Percentiles rank a stretch among this genome's conserved stretches.
These are phyloP conservation scores for Pseudogymnoascus sp. DNA, from an alignment of 2,329 filamentous ascomycete genomes.

Conservation along the genomic window DNA sequence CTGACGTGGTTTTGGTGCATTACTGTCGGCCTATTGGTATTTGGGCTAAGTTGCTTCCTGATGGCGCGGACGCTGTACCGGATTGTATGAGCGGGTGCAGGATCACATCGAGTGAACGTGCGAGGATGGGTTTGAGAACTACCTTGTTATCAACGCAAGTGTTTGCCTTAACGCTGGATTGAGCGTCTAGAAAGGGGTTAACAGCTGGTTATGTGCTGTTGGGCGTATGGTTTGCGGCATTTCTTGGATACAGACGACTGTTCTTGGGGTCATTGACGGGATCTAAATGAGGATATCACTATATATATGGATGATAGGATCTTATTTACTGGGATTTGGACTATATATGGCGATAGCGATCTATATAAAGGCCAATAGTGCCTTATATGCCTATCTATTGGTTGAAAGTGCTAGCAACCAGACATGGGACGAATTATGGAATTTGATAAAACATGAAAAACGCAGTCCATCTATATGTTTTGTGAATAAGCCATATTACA, in stretches of 20 bases:
- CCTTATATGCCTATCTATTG: neutral
- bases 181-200: neutral
- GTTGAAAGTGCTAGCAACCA: neutral
- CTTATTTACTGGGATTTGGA: neutral
- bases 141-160: neutral
- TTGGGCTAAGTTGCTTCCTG: constrained; percentile 65
- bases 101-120: no score
- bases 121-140: neutral
- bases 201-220: neutral
- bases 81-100: constrained; percentile 21
- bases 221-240: neutral
- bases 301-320: neutral
- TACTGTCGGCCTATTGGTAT: constrained; percentile 66
- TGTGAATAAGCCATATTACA: neutral
- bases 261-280: neutral
- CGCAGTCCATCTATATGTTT: neutral
- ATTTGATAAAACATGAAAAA: neutral
- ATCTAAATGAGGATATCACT: neutral
- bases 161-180: neutral
- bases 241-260: neutral
- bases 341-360: neutral
- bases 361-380: neutral
- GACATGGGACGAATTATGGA: neutral
- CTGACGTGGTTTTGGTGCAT: constrained; percentile 67
- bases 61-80: constrained; percentile 26